phyloP scores from a whole-genome alignment of 352 stramenopile species.

The Discostella stelligera region DNA sequence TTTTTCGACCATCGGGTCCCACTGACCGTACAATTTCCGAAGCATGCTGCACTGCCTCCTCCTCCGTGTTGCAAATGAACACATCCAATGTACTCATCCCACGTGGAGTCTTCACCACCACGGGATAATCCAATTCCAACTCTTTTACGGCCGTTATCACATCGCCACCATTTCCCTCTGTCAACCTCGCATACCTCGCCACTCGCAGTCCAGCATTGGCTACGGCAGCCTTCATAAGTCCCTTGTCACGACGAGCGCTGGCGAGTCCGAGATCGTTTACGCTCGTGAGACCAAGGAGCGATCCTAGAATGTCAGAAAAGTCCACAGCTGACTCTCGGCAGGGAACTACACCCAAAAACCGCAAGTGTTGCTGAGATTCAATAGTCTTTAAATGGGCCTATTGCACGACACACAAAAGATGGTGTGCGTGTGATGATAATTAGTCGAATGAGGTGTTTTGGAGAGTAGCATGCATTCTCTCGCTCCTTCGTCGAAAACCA shows the following conservation, averaged over 20 bases:
- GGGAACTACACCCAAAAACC: conserved; percentile 57
- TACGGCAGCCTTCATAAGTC: conserved; percentile 66
- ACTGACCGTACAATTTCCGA: conserved; percentile 55
- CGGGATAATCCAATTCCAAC: conserved; percentile 55
- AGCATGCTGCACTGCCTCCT: conserved; percentile 32
- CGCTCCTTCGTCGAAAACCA: neutral
- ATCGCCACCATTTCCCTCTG: conserved; percentile 43
- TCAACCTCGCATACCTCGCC: conserved; percentile 59
- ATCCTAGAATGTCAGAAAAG: conserved; percentile 53
- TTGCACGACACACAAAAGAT: neutral
- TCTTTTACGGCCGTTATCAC: conserved; percentile 45
- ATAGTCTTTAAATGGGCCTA: conserved; percentile 53
- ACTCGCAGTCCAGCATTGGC: conserved; percentile 55
- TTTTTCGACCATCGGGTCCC: conserved; percentile 55
- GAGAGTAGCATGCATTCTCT: no score
- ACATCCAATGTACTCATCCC: conserved; percentile 59
- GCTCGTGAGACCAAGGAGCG: conserved; percentile 49
- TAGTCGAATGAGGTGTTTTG: neutral
- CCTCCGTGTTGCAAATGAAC: conserved; percentile 58
- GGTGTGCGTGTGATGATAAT: neutral
- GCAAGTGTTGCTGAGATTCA: conserved; percentile 56
- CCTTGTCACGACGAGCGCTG: conserved; percentile 58
- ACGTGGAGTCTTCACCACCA: conserved; percentile 62
- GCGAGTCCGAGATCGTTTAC: conserved; percentile 56
- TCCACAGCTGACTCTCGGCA: conserved; percentile 52